phyloP scores from a whole-genome alignment of 768 basidiomycete species.

The Lyophyllum shimeji region DNA sequence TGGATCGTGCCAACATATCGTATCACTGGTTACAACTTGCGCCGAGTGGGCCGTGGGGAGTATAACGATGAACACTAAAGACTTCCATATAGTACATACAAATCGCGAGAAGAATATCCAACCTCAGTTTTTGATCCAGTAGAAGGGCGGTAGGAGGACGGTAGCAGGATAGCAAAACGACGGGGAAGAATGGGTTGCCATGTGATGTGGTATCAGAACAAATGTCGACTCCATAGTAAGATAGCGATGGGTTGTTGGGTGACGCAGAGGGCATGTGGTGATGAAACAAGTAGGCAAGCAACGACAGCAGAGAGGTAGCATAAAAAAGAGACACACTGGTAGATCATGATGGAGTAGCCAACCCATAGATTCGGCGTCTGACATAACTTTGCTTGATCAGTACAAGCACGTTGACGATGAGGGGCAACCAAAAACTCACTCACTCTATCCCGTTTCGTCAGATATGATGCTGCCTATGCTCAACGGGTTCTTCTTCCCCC shows the following conservation, averaged over 20 bases:
- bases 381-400: no score
- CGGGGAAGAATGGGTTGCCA: background rate
- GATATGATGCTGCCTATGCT: conserved; percentile 75
- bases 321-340: no score
- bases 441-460: conserved; percentile 1
- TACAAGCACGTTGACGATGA: no score
- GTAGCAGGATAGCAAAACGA: background rate
- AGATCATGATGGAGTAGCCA: no score
- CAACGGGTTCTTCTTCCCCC: conserved; percentile 62
- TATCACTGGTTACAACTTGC: no score
- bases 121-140: no score
- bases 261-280: background rate
- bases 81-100: background rate
- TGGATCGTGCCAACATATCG: no score
- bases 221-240: background rate
- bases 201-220: background rate
- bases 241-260: background rate
- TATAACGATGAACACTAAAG: background rate
- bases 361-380: no score
- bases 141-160: background rate
- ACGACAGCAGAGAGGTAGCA: background rate
- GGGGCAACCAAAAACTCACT: background rate
- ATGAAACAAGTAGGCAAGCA: background rate
- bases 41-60: no score
- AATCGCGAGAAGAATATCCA: background rate